These are phyloP conservation scores for Cryptococcus amylolentus DNA, from an alignment of 1,284 basidiomycete genomes.

Conservation along the genomic window DNA sequence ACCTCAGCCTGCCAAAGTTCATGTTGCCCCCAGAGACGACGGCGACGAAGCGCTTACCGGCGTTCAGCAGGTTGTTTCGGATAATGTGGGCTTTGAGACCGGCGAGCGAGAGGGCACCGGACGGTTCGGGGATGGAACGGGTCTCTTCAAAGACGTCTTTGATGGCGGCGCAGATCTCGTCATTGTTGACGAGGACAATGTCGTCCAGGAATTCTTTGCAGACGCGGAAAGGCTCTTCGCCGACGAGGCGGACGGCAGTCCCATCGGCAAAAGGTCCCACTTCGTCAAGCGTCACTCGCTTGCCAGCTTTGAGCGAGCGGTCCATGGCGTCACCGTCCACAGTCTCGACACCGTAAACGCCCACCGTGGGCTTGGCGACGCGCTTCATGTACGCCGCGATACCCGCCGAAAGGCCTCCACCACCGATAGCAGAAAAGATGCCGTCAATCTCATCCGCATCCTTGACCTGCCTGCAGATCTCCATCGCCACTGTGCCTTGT, in stretches of 20 bases:
- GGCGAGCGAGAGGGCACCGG: constrained; percentile 91
- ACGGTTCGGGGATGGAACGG: constrained; percentile 89
- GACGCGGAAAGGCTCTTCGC: constrained; percentile 90
- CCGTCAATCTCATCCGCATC: constrained; percentile 73
- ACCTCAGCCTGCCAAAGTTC: constrained; percentile 95
- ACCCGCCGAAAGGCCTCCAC: constrained; percentile 86
- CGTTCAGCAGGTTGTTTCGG: constrained; percentile 72
- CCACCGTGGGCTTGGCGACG: constrained; percentile 78
- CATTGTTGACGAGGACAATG: constrained; percentile 82
- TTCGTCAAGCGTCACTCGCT: constrained; percentile 77
- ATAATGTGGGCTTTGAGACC: constrained; percentile 86
- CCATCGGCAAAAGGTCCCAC: constrained; percentile 97
- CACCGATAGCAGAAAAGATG: constrained; percentile 86
- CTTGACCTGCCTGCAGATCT: constrained; percentile 81
- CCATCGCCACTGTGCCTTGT: constrained; percentile 92
- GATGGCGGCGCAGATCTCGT: constrained; percentile 97
- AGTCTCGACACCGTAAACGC: constrained; percentile 91
- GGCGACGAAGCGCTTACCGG: constrained; percentile 82
- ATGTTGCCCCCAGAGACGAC: constrained; percentile 96
- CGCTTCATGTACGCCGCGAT: constrained; percentile 90
- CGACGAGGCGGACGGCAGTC: constrained; percentile 97
- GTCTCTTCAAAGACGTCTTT: constrained; percentile 99
- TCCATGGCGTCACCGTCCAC: constrained; percentile 92
- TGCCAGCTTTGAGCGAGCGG: constrained; percentile 69
- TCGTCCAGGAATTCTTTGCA: constrained; percentile 83